These are phyloP conservation scores for Stagonosporopsis cucurbitacearum DNA, from an alignment of 2,329 filamentous ascomycete genomes.

Conservation along the genomic window DNA sequence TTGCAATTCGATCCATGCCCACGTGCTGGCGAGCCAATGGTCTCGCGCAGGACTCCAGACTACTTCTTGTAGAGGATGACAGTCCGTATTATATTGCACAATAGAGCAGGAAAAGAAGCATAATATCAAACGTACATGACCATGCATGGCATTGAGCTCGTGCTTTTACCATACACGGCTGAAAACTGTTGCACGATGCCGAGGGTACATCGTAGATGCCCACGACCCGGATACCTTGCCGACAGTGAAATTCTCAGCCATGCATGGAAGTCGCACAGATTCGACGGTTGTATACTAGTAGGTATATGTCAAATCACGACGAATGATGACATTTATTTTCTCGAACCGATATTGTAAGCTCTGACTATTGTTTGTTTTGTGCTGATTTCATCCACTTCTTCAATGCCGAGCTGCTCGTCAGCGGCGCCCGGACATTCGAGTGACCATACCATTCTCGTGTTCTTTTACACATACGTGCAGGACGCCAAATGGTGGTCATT, in stretches of 20 bases:
- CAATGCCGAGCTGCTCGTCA: too few relatives aligned
- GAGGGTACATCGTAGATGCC: background rate
- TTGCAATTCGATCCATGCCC: conserved; percentile 99
- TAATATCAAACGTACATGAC: conserved; percentile 7
- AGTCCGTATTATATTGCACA: conserved; percentile 25
- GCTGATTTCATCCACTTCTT: too few relatives aligned
- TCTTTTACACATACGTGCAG: too few relatives aligned
- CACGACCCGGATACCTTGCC: background rate
- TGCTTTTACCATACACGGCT: background rate
- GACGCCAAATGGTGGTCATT: too few relatives aligned
- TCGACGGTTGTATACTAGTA: background rate
- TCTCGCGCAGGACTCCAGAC: conserved; percentile 91
- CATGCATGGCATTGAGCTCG: background rate
- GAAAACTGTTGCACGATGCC: background rate
- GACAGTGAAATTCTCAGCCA: background rate
- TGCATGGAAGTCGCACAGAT: conserved; percentile 2
- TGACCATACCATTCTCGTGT: too few relatives aligned
- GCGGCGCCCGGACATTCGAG: too few relatives aligned
- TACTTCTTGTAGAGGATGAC: conserved; percentile 83
- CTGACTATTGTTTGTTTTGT: background rate
- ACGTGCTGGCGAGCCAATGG: conserved; percentile 96
- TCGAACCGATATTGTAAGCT: background rate
- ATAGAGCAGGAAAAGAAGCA: conserved; percentile 17
- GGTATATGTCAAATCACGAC: conserved; percentile 6
- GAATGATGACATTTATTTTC: conserved; percentile 4